These are phyloP conservation scores for Rhododendron simsii DNA, from an alignment of 148 eudicot genomes.

Conservation along the genomic window DNA sequence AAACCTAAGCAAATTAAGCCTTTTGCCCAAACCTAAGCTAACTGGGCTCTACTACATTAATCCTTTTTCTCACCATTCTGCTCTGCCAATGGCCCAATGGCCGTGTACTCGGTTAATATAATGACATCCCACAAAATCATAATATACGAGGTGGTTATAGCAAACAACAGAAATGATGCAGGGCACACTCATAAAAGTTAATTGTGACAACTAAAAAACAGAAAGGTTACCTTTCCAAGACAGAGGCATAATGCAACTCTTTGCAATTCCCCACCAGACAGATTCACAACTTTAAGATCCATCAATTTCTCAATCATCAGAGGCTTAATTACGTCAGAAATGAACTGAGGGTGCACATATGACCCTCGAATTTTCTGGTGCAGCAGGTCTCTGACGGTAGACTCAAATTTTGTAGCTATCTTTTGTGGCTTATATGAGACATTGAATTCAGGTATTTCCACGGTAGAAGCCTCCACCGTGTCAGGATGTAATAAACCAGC, in stretches of 20 bases:
- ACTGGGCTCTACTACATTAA: not conserved
- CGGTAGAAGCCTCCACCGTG: constrained; percentile 60
- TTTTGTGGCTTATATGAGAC: constrained; percentile 97
- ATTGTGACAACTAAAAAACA: not conserved
- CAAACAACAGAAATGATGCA: not conserved
- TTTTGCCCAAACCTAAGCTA: not conserved
- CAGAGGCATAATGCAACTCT: constrained; percentile 87
- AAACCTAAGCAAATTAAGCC: not conserved
- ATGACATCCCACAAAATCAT: not conserved
- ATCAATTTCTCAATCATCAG: constrained; percentile 85
- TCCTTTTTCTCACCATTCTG: not conserved
- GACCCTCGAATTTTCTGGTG: constrained; percentile 84
- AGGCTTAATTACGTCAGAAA: constrained; percentile 95
- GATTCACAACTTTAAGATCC: constrained; percentile 95
- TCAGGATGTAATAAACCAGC: constrained; percentile 94
- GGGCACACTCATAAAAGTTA: not conserved
- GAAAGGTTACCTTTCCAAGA: constrained; percentile 70
- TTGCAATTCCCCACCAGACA: constrained; percentile 96
- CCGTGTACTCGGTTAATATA: not conserved
- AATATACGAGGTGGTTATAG: no score
- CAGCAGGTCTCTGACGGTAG: constrained; percentile 57
- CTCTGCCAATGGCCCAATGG: not conserved
- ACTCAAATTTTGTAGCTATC: constrained; percentile 79
- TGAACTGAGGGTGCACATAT: constrained; percentile 81
- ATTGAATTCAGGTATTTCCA: constrained; percentile 80